Base-by-base conservation (phyloP, 495 filamentous ascomycete species). In the Aspergillus biplanus region DNA sequence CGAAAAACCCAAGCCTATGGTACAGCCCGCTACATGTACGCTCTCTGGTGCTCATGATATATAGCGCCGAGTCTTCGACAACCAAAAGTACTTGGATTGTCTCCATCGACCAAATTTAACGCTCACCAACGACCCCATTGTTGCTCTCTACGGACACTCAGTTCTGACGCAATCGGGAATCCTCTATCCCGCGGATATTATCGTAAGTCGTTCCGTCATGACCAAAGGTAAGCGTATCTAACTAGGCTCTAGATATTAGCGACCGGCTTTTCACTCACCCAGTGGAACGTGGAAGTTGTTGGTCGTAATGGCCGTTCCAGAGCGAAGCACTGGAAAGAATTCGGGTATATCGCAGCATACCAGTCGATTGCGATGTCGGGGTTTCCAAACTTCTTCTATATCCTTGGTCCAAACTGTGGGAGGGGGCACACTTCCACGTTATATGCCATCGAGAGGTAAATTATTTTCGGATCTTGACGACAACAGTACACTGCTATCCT, bases 31-130 rank as follows among this genome's bases (percentile, higher is more conserved):
- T n/a, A n/a, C n/a, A n/a, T n/a, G n/a, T n/a, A n/a, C n/a, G n/a
- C n/a, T n/a, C n/a, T n/a, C n/a, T n/a, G n/a, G n/a, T n/a, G n/a
- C n/a, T n/a, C n/a, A n/a, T n/a, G n/a, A n/a, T n/a, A n/a, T n/a
- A n/a, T 50, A 69, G 67, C 42, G 67, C 16, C 58, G 67, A 18
- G 57, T 69, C 0, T 69, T 67, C 18, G 65, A 67, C 18, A 63
- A 47, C 52, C 21, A 34, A 27, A 33, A 33, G 1, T 69, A 69
- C 35, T 21, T 69, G 33, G 16, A 18, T 18, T 59, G 58, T 33
- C 50, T 69, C 3, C 46, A 67, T 11, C 33, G 53, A 34, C 34
- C 54, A 33, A 69, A 69, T n/a, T 32, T 67, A 31, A 52, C 56
- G 12, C 34, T 69, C 5, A 65, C 58, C 11, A 52, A 64, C 39